These are phyloP conservation scores for Lepraria neglecta DNA, from an alignment of 495 filamentous ascomycete genomes.

Conservation along the genomic window DNA sequence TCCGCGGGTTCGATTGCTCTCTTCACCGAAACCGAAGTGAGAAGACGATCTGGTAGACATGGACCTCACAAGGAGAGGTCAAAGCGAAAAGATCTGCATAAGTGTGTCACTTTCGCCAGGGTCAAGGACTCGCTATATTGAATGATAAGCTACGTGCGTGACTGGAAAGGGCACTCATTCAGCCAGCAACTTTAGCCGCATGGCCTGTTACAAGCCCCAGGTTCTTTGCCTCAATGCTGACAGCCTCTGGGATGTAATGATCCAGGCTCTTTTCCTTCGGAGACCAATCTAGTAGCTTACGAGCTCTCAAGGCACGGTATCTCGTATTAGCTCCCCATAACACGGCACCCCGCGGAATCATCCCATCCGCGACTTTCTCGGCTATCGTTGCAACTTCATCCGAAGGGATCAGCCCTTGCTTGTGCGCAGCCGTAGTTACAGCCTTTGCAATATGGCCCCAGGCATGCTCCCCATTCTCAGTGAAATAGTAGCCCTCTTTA, in stretches of 20 bases:
- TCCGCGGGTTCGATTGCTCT: too few species aligned
- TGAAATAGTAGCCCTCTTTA: constrained; percentile 66
- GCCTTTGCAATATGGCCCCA: constrained; percentile 62
- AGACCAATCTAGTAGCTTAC: constrained; percentile 53
- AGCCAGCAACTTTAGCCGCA: constrained; percentile 35
- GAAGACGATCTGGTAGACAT: too few species aligned
- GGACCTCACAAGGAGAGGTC: too few species aligned
- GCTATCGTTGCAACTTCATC: constrained; percentile 43
- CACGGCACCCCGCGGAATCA: constrained; percentile 34
- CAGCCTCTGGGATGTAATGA: constrained; percentile 29
- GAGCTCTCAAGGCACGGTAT: constrained; percentile 45
- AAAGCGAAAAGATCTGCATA: background rate
- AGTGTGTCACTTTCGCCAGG: background rate
- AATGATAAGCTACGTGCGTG: background rate
- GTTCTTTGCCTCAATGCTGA: constrained; percentile 41
- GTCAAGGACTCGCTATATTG: too few species aligned
- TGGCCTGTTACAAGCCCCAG: constrained; percentile 35
- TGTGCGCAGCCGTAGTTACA: constrained; percentile 55
- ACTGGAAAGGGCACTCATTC: background rate
- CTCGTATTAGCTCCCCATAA: constrained; percentile 54
- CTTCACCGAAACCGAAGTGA: too few species aligned
- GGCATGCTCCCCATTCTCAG: constrained; percentile 61
- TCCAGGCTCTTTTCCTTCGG: constrained; percentile 35
- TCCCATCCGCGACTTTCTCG: constrained; percentile 32
- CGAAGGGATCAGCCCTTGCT: constrained; percentile 57